phyloP scores from a whole-genome alignment of 345 rosid species.

The Melaleuca alternifolia region DNA sequence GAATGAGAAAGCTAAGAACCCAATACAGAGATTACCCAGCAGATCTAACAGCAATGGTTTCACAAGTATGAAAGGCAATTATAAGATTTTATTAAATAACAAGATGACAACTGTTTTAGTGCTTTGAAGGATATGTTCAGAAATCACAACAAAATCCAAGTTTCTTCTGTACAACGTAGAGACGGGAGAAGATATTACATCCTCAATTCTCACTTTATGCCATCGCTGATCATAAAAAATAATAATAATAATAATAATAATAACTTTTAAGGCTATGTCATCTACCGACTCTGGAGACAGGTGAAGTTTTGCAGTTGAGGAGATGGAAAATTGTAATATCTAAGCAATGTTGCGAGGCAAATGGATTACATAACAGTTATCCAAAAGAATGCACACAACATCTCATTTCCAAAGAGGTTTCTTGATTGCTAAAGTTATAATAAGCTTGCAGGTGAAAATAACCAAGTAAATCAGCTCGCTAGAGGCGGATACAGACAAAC shows the following conservation, averaged over 20 bases:
- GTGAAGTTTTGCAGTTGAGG: not conserved
- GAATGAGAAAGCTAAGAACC: constrained; percentile 3
- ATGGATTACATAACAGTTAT: not conserved
- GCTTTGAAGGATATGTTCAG: not conserved
- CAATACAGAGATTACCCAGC: not conserved
- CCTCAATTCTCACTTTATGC: not conserved
- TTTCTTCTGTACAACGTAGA: not conserved
- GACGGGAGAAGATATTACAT: not conserved
- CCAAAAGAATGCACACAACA: not conserved
- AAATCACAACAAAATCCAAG: not conserved
- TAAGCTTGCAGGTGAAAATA: not conserved
- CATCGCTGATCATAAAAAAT: not conserved
- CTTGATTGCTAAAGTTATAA: not conserved
- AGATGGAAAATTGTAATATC: not conserved
- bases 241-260: not conserved
- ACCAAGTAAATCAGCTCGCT: not conserved
- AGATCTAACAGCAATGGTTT: not conserved
- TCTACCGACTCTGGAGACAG: not conserved
- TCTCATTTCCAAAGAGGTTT: not conserved
- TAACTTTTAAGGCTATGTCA: not conserved
- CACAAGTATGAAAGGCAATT: not conserved
- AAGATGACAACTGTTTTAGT: not conserved
- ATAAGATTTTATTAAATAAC: not conserved
- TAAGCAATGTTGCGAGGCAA: not conserved
- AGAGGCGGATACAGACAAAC: not conserved